Evolutionary conservation across 2,329 filamentous ascomycete species (phyloP).

Genomic region (Talaromyces sp.): DNA sequence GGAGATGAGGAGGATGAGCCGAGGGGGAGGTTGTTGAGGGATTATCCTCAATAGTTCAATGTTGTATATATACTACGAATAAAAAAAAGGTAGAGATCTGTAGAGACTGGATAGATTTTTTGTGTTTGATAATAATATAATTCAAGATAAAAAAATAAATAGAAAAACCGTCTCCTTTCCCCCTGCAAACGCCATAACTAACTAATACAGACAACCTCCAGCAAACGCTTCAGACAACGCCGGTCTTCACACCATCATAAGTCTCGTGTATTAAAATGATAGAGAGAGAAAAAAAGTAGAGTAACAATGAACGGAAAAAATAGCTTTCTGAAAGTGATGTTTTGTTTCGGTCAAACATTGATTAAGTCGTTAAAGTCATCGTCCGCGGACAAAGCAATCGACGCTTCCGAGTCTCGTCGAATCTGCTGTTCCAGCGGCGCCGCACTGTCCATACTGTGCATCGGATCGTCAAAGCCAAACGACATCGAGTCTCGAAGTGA

Average conservation of each 20-base stretch:
- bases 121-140: not conserved
- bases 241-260: not conserved
- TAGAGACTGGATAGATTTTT: not conserved
- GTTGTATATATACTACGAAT: not conserved
- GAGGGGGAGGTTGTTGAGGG: not conserved
- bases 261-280: not conserved
- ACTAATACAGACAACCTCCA: not conserved
- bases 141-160: not conserved
- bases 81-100: too few relatives aligned
- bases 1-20: not conserved
- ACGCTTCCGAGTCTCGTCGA: constrained; percentile 23
- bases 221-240: not conserved
- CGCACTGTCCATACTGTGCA: constrained; percentile 20
- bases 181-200: not conserved
- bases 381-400: constrained; percentile 24
- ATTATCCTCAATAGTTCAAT: not conserved
- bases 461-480: constrained; percentile 28
- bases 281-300: not conserved
- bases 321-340: not conserved
- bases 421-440: constrained; percentile 23
- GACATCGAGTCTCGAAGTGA: constrained; percentile 15
- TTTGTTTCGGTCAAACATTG: constrained; percentile 20
- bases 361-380: constrained; percentile 29
- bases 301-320: not conserved
- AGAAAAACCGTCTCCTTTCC: not conserved